phyloP scores from a whole-genome alignment of 768 basidiomycete genomes.

The Gyrodon lividus region DNA sequence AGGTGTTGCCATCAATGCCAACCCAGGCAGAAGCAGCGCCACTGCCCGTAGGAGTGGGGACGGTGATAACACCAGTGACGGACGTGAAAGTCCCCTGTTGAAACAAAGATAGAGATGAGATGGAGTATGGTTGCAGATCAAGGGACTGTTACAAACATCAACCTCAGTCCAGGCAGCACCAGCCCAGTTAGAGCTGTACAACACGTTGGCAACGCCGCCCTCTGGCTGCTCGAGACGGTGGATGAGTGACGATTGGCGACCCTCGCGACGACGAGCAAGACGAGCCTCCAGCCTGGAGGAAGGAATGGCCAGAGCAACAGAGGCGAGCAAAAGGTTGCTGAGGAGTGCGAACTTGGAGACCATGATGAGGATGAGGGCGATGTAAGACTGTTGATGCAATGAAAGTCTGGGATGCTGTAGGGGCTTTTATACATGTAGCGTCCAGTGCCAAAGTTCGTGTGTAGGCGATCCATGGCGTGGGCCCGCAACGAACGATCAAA shows the following conservation, averaged over 20 bases:
- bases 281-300: conserved; percentile 14
- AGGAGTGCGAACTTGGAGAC: conserved; percentile 16
- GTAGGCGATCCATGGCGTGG: not conserved
- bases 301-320: conserved; percentile 12
- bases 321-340: conserved; percentile 19
- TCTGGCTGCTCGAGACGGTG: not conserved
- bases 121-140: not conserved
- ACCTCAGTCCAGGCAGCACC: conserved; percentile 13
- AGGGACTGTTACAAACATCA: conserved; percentile 5
- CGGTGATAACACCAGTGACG: conserved; percentile 19
- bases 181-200: conserved; percentile 20
- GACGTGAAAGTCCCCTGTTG: conserved; percentile 21
- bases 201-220: conserved; percentile 1
- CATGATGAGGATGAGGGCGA: conserved; percentile 10
- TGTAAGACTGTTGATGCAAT: not conserved
- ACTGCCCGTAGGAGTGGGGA: conserved; percentile 13
- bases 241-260: conserved; percentile 11
- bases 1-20: conserved; percentile 23
- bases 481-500: not conserved
- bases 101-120: conserved; percentile 4
- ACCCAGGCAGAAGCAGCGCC: conserved; percentile 23
- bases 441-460: not conserved
- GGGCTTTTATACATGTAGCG: conserved; percentile 14
- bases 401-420: not conserved
- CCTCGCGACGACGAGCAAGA: conserved; percentile 14